phyloP scores from a whole-genome alignment of 2,329 filamentous ascomycete species.

The Aschersonia sp. region DNA sequence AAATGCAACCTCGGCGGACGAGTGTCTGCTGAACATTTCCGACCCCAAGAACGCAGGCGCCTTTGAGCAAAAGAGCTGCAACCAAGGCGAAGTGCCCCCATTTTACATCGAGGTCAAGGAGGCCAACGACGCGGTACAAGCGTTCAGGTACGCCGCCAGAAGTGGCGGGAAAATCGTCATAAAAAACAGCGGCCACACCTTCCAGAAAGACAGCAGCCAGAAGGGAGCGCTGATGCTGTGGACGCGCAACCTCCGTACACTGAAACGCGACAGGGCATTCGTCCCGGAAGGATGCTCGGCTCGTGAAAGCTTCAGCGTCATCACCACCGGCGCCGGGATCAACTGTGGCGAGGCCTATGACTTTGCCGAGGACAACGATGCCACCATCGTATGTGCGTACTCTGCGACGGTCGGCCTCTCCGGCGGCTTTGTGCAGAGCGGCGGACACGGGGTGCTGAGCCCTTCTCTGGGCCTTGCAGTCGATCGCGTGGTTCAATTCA shows the following conservation, averaged over 20 bases:
- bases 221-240: constrained; percentile 4
- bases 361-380: constrained; percentile 2
- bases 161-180: constrained; percentile 1
- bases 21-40: constrained; percentile 5
- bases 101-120: constrained; percentile 4
- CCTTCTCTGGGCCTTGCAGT: constrained; percentile 25
- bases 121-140: constrained; percentile 4
- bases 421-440: constrained; percentile 19
- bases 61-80: constrained; percentile 2
- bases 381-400: constrained; percentile 3
- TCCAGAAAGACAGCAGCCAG: constrained; percentile 1
- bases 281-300: constrained; percentile 2
- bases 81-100: constrained; percentile 6
- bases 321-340: constrained; percentile 3
- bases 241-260: constrained; percentile 1
- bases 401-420: constrained; percentile 11
- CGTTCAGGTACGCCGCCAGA: constrained; percentile 2
- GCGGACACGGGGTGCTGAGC: constrained; percentile 33
- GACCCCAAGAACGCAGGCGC: constrained; percentile 1
- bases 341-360: constrained; percentile 4
- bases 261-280: constrained; percentile 1
- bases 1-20: constrained; percentile 4
- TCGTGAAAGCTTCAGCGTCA: background rate
- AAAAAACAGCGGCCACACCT: constrained; percentile 5
- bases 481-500: constrained; percentile 14